These are phyloP conservation scores for Hypoxylon sp. DNA, from an alignment of 2,329 filamentous ascomycete genomes.

Conservation along the genomic window DNA sequence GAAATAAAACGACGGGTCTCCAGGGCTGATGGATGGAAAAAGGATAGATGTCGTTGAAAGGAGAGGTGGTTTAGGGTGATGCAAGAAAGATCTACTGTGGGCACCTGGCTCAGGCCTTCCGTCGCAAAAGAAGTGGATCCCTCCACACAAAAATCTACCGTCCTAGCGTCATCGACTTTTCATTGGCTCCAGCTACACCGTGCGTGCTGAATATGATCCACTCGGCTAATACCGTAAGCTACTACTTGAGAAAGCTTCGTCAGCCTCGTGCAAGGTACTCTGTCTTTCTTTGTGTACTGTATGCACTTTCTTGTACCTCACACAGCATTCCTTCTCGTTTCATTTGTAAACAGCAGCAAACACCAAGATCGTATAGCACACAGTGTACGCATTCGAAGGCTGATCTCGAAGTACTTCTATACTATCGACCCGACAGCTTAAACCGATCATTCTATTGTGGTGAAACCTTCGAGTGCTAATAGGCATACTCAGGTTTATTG, in stretches of 20 bases:
- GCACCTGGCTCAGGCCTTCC: constrained; percentile 9
- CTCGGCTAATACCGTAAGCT: constrained; percentile 12
- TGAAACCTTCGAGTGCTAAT: background rate
- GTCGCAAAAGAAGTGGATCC: constrained; percentile 20
- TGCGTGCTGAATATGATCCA: constrained; percentile 10
- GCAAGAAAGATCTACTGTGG: constrained; percentile 38
- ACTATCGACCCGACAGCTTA: background rate
- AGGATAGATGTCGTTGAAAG: constrained; percentile 20
- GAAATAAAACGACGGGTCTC: background rate
- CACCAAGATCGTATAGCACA: background rate
- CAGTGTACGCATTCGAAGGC: background rate
- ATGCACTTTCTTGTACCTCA: background rate
- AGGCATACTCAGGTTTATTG: background rate
- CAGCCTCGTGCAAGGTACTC: constrained; percentile 22
- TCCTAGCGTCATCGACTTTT: constrained; percentile 43
- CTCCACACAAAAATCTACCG: constrained; percentile 40
- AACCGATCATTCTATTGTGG: background rate
- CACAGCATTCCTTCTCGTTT: background rate
- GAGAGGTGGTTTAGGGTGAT: constrained; percentile 33
- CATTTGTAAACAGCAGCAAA: background rate
- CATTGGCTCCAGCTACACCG: constrained; percentile 29
- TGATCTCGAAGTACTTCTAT: background rate
- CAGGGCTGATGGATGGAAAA: constrained; percentile 12
- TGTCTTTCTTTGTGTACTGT: background rate
- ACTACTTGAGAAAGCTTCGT: constrained; percentile 15